These are phyloP conservation scores for Primulina huaijiensis DNA, from an alignment of 257 asterid species.

Conservation along the genomic window DNA sequence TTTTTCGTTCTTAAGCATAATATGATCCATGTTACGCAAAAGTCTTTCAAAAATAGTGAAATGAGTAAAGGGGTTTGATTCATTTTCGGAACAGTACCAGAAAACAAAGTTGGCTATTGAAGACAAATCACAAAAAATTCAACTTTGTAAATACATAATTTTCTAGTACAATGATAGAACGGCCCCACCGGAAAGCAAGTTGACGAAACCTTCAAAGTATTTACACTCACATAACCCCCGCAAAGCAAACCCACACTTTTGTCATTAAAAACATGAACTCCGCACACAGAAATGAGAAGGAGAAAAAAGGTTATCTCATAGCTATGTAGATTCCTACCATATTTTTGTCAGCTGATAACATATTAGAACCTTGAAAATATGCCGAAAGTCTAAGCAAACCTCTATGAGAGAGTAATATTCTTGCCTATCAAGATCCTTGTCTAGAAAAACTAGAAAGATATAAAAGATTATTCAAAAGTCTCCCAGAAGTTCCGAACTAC, in stretches of 20 bases:
- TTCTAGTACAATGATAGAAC: neutral
- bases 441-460: neutral
- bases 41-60: neutral
- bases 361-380: too few relatives aligned
- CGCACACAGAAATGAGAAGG: neutral
- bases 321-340: neutral
- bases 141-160: neutral
- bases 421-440: neutral
- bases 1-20: too few relatives aligned
- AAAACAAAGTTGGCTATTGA: neutral
- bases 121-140: neutral
- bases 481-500: neutral
- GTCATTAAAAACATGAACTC: neutral
- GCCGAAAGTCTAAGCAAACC: neutral
- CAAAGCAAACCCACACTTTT: neutral
- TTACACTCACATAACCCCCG: neutral
- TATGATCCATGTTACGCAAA: too few relatives aligned
- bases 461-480: slow-evolving; percentile 5
- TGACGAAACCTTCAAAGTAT: neutral
- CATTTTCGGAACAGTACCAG: neutral
- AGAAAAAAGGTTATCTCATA: neutral
- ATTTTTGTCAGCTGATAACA: too few relatives aligned
- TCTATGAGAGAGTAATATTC: neutral
- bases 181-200: neutral
- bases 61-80: neutral